A percentile compares a stretch with the other conserved stretches of the same genome.
Conservation (phyloP, 2,329 filamentous ascomycete genomes). For the Sclerotinia trifoliorum region DNA sequence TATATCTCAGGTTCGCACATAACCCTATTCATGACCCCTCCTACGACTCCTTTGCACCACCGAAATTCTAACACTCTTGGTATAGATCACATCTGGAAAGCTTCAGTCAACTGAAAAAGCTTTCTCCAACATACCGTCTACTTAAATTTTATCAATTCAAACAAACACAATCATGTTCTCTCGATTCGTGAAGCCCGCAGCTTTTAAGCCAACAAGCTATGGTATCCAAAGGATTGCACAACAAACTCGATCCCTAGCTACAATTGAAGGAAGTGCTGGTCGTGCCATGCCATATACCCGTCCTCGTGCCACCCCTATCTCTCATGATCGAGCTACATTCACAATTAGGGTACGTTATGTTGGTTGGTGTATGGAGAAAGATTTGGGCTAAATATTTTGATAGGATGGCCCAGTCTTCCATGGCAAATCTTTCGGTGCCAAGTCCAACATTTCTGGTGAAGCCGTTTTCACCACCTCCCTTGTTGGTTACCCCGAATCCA, state of each 20-base stretch:
- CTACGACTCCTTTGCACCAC: constrained; percentile 29
- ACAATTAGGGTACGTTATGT: constrained; percentile 73
- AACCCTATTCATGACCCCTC: constrained; percentile 6
- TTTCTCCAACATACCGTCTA: constrained; percentile 28
- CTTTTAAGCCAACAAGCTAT: constrained; percentile 41
- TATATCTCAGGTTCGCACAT: constrained; percentile 65
- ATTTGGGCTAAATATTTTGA: constrained; percentile 35
- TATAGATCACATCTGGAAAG: constrained; percentile 47
- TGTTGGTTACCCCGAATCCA: constrained; percentile 94
- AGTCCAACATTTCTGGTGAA: constrained; percentile 94
- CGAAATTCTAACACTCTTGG: constrained; percentile 29
- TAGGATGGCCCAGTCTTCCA: constrained; percentile 94
- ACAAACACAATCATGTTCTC: constrained; percentile 55
- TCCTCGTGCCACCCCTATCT: constrained; percentile 63
- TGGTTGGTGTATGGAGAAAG: not conserved
- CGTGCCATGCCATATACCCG: constrained; percentile 62
- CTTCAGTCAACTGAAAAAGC: constrained; percentile 43
- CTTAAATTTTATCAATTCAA: constrained; percentile 28
- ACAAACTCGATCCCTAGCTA: constrained; percentile 58
- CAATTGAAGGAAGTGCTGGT: constrained; percentile 67
- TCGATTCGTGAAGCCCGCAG: constrained; percentile 56
- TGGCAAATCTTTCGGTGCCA: constrained; percentile 94
- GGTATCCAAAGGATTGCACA: constrained; percentile 36
- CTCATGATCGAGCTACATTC: constrained; percentile 81
- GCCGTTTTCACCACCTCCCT: constrained; percentile 98